These are phyloP conservation scores for Marasmius fiardii DNA, from an alignment of 1,284 basidiomycete genomes.

Conservation along the genomic window DNA sequence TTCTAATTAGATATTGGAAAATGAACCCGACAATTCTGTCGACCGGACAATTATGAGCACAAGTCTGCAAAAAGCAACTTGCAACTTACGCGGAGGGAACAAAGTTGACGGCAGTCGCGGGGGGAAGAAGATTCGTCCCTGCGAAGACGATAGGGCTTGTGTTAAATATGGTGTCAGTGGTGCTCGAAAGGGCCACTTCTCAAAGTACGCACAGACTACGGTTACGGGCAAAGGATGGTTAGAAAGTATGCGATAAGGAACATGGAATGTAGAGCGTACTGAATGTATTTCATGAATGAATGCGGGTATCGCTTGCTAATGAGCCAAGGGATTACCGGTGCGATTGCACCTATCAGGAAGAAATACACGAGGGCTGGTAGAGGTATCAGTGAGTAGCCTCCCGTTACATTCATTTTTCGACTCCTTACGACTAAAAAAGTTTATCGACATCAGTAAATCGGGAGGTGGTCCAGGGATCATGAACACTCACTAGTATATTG, in stretches of 20 bases:
- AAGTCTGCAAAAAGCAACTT: background rate
- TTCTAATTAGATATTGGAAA: slow-evolving; percentile 59
- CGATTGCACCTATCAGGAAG: slow-evolving; percentile 43
- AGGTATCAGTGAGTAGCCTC: background rate
- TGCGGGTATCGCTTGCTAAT: slow-evolving; percentile 41
- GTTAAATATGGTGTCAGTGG: no score
- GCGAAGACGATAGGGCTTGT: slow-evolving; percentile 32
- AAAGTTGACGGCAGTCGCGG: slow-evolving; percentile 36
- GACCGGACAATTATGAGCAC: slow-evolving; percentile 29
- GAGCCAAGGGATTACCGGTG: slow-evolving; percentile 40
- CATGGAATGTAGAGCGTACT: slow-evolving; percentile 44
- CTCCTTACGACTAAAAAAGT: slow-evolving; percentile 15
- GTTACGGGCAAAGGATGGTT: no score
- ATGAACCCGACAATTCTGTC: slow-evolving; percentile 45
- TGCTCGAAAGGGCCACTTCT: no score
- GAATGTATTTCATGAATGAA: slow-evolving; percentile 41
- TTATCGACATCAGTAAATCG: background rate
- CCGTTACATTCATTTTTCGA: background rate
- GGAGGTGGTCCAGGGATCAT: background rate
- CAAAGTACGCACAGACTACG: slow-evolving; percentile 15
- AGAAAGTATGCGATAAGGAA: slow-evolving; percentile 17
- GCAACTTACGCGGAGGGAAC: slow-evolving; percentile 33
- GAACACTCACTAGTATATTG: slow-evolving; percentile 32
- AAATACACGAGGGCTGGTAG: slow-evolving; percentile 36
- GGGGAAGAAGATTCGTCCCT: slow-evolving; percentile 36